Percentiles rank a stretch among this genome's conserved stretches.
phyloP scores from a whole-genome alignment of 345 rosid species.

The Citrus medica region DNA sequence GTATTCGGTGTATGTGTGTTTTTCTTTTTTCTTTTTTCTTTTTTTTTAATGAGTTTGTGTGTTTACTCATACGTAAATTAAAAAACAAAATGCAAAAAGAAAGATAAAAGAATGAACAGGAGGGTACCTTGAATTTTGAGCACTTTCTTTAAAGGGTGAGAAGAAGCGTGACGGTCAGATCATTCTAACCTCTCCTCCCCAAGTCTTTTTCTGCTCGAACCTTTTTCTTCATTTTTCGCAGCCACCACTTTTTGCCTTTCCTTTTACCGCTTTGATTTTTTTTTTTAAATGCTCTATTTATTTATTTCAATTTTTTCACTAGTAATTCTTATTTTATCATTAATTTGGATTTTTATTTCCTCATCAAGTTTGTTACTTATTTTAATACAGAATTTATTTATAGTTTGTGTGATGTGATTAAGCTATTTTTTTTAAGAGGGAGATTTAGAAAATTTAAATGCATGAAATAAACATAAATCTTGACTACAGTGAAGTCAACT shows the following conservation, averaged over 20 bases:
- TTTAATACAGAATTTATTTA: not conserved
- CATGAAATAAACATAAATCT: not conserved
- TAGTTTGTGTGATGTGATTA: too few relatives aligned
- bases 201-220: slow-evolving; percentile 17
- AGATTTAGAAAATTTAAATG: not conserved
- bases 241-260: not conserved
- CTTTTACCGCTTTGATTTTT: not conserved
- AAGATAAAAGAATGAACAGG: too few relatives aligned
- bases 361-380: not conserved
- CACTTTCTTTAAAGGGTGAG: too few relatives aligned
- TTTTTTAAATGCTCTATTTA: not conserved
- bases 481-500: not conserved
- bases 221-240: not conserved
- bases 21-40: too few relatives aligned
- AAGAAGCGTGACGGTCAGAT: slow-evolving; percentile 26
- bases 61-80: too few relatives aligned
- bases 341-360: not conserved
- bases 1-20: too few relatives aligned
- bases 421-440: not conserved
- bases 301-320: not conserved
- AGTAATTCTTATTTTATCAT: not conserved
- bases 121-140: too few relatives aligned
- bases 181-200: slow-evolving; percentile 16
- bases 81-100: too few relatives aligned
- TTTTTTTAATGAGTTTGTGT: too few relatives aligned